Evolutionary conservation across 2,329 filamentous ascomycete genomes (phyloP).

Genomic region (Cytospora piceicola): DNA sequence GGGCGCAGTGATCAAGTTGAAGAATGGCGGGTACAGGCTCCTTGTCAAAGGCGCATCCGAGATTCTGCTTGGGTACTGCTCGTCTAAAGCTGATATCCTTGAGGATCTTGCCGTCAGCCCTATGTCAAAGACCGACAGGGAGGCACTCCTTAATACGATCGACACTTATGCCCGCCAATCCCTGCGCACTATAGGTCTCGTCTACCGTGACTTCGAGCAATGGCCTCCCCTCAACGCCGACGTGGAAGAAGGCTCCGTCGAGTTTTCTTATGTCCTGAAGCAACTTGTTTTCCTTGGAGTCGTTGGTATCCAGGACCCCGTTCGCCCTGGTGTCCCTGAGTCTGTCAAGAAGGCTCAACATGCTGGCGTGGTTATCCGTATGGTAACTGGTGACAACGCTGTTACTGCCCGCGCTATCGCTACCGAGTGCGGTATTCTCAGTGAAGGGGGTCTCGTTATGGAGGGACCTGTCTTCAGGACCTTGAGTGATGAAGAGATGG

Average conservation of each 20-base stretch:
- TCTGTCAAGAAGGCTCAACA: constrained; percentile 65
- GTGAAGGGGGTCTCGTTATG: constrained; percentile 64
- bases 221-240: constrained; percentile 70
- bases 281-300: constrained; percentile 74
- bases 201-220: constrained; percentile 72
- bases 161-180: constrained; percentile 60
- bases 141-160: constrained; percentile 58
- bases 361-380: constrained; percentile 69
- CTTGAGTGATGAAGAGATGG: constrained; percentile 56
- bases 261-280: constrained; percentile 59
- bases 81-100: constrained; percentile 54
- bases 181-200: constrained; percentile 60
- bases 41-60: constrained; percentile 62
- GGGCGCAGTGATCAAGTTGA: constrained; percentile 56
- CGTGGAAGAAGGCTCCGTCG: constrained; percentile 63
- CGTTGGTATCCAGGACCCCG: constrained; percentile 71
- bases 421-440: constrained; percentile 63
- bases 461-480: constrained; percentile 66
- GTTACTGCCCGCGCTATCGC: constrained; percentile 68
- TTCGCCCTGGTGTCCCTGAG: constrained; percentile 63
- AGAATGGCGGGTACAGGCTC: constrained; percentile 49
- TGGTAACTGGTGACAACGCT: constrained; percentile 64
- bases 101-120: constrained; percentile 43
- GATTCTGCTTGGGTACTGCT: constrained; percentile 53
- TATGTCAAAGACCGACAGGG: constrained; percentile 7